A percentile compares a stretch with the other conserved stretches of the same genome.
Conservation (phyloP, 768 basidiomycete genomes). For the Boletus patriciae region DNA sequence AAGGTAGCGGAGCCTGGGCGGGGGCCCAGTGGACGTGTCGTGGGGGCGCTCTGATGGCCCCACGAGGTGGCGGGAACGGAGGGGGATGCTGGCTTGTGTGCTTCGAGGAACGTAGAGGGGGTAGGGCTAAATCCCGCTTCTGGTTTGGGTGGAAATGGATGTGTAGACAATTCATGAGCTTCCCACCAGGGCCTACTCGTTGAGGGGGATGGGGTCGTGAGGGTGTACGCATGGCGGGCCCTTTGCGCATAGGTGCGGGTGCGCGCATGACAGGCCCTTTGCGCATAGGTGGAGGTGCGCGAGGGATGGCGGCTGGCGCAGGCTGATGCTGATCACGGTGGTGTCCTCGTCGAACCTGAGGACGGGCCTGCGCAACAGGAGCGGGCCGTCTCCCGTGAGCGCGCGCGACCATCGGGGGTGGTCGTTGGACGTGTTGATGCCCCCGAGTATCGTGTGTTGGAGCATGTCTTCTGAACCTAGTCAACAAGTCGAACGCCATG, state of each 20-base stretch:
- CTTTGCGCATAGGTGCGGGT: constrained; percentile 16
- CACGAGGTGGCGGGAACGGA: constrained; percentile 25
- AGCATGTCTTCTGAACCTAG: constrained; percentile 21
- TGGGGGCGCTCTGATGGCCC: constrained; percentile 12
- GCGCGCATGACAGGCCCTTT: constrained; percentile 16
- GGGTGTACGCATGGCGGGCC: constrained; percentile 8
- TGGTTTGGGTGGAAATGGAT: constrained; percentile 27
- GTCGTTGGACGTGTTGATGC: constrained; percentile 16
- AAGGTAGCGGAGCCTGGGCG: constrained; percentile 27
- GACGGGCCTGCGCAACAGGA: constrained; percentile 16
- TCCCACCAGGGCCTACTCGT: constrained; percentile 6
- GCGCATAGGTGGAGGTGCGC: constrained; percentile 11
- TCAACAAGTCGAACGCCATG: constrained; percentile 31
- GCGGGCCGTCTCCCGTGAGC: constrained; percentile 20
- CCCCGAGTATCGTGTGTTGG: constrained; percentile 19
- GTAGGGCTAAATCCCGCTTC: constrained; percentile 17
- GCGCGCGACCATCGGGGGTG: constrained; percentile 15
- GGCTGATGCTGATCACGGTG: constrained; percentile 15
- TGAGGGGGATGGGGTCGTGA: constrained; percentile 13
- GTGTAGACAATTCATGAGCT: constrained; percentile 25
- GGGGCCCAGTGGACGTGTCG: constrained; percentile 32
- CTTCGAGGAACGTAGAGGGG: constrained; percentile 12
- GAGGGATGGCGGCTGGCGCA: constrained; percentile 9
- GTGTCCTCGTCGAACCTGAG: constrained; percentile 20
- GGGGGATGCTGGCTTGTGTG: constrained; percentile 9